A percentile compares a stretch with the other conserved stretches of the same genome.
Conservation (phyloP, 768 basidiomycete genomes). For the Auricularia heimuer region DNA sequence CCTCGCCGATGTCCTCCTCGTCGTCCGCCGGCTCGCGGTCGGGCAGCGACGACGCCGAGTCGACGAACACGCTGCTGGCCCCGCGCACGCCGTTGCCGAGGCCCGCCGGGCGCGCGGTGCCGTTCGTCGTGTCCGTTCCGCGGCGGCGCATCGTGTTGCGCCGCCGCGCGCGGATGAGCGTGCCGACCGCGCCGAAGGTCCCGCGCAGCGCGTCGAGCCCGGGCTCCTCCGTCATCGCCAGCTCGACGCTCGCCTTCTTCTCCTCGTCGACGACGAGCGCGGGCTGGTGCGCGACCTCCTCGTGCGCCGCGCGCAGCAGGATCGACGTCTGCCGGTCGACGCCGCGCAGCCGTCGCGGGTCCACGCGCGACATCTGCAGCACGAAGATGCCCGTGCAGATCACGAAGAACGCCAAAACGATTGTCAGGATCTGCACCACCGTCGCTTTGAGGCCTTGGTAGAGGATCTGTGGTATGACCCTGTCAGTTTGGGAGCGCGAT, state of each 20-base stretch:
- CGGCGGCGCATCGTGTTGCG: not conserved
- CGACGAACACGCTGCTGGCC: not conserved
- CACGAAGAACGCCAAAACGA: constrained; percentile 34
- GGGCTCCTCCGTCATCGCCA: constrained; percentile 30
- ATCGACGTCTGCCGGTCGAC: constrained; percentile 35
- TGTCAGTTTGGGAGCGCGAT: not conserved
- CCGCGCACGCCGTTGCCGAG: not conserved
- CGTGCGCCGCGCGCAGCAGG: constrained; percentile 30
- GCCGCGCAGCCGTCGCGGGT: constrained; percentile 28
- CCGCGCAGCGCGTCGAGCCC: constrained; percentile 34
- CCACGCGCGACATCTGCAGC: constrained; percentile 34
- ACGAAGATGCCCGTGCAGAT: constrained; percentile 35
- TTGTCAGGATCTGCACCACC: constrained; percentile 30
- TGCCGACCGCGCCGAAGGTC: constrained; percentile 11
- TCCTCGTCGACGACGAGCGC: constrained; percentile 14
- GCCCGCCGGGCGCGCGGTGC: not conserved
- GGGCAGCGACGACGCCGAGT: not conserved
- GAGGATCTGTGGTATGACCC: constrained; percentile 17
- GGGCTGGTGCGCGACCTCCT: constrained; percentile 25
- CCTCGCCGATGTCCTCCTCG: not conserved
- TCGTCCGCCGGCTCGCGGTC: not conserved
- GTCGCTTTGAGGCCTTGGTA: constrained; percentile 35
- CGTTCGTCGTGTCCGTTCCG: not conserved
- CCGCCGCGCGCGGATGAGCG: constrained; percentile 10
- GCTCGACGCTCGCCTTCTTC: constrained; percentile 3